phyloP scores from a whole-genome alignment of 257 asterid species.

The Lycium barbarum region DNA sequence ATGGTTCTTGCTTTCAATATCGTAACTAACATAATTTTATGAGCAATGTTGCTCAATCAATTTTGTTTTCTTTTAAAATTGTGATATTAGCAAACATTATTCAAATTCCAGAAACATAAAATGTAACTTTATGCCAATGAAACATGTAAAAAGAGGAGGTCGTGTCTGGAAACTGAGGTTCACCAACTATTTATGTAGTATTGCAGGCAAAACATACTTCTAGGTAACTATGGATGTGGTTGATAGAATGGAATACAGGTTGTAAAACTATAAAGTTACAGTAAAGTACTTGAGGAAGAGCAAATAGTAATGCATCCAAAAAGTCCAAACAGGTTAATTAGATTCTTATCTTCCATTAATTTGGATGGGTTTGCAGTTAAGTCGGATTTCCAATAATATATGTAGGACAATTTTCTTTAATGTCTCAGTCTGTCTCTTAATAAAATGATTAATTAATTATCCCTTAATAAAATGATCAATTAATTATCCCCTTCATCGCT shows the following conservation, averaged over 20 bases:
- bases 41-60: slow-evolving; percentile 10
- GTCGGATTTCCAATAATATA: neutral
- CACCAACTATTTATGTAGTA: neutral
- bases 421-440: neutral
- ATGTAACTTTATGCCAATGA: too few relatives aligned
- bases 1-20: slow-evolving; percentile 1
- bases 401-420: neutral
- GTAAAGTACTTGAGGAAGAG: neutral
- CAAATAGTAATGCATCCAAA: neutral
- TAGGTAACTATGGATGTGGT: neutral
- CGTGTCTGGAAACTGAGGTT: neutral
- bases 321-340: neutral
- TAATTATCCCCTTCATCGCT: neutral
- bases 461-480: too few relatives aligned
- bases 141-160: neutral
- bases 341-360: neutral
- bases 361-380: neutral
- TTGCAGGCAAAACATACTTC: too few relatives aligned
- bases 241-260: too few relatives aligned
- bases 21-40: neutral
- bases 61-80: neutral
- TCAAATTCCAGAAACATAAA: neutral
- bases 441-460: neutral
- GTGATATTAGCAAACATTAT: neutral
- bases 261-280: neutral